Evolutionary conservation across 2,329 filamentous ascomycete species (phyloP), one percentile per base, ranked within the genome.

Genomic region (Claviceps maximensis): DNA sequence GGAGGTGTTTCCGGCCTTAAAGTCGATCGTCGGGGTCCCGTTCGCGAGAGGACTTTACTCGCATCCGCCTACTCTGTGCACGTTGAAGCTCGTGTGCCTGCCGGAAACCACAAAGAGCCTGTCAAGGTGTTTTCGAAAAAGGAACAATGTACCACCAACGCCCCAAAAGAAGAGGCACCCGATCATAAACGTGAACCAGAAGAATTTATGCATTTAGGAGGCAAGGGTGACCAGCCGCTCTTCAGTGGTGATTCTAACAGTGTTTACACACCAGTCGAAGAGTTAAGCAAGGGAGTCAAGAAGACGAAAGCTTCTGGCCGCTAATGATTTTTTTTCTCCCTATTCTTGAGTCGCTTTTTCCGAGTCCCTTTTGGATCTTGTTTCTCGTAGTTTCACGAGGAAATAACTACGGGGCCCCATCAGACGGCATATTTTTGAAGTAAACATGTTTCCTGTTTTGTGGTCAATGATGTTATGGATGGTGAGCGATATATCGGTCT

Each of bases 161-260:
- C 62, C 17, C 57, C 61, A 57, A 77, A 76, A 56, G 87, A 95
- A 69, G 67, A 74, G 1, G 77, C 76, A 1, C 90, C 90, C 0
- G 79, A 81, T 27, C 78, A 81, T 33, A 74, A 83, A 56, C 76
- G 88, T 53, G 77, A 80, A 33, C 77, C 87, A 0, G 74, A 78
- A 5, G 89, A 93, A 61, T 97, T 96, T 60, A 84, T 89, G 67
- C 79, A 84, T 56, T 78, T 94, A 73, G 91, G 91, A 41, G 89
- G 89, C 17, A 87, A 86, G 61, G 91, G 89, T 5, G 91, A 97
- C 62, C 82, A 89, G 67, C 73, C 78, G 45, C 74, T 96, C 15
- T 96, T 83, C 64, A 80, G 78, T 10, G 74, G 87, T 49, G 84
- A 87, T 51, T 66, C 64, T 25, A 67, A 63, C 40, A 79, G 75